Conservation (phyloP, 2,329 filamentous ascomycete species). For the Claviceps cyperi region DNA sequence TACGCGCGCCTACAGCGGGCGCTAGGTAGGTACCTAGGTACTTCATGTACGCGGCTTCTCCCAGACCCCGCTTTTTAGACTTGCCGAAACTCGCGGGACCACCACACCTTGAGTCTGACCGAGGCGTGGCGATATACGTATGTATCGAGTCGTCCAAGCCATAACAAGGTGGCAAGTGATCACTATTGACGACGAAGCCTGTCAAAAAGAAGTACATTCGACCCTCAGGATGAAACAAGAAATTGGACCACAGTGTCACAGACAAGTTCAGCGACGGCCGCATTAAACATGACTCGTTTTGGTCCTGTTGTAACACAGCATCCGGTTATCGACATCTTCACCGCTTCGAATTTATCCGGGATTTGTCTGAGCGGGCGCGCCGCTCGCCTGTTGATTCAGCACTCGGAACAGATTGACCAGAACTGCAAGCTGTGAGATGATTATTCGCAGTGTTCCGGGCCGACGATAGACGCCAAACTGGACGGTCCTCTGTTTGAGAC, state of each 20-base stretch:
- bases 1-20: too few relatives aligned
- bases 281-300: neutral
- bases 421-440: neutral
- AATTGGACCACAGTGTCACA: neutral
- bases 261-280: neutral
- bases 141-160: too few relatives aligned
- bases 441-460: neutral
- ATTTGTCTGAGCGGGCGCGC: neutral
- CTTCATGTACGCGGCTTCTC: too few relatives aligned
- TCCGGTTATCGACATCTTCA: constrained; percentile 5
- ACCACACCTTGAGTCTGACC: too few relatives aligned
- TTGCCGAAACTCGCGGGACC: too few relatives aligned
- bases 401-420: neutral
- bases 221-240: neutral
- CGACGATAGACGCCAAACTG: neutral
- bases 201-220: too few relatives aligned
- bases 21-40: too few relatives aligned
- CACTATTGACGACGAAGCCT: too few relatives aligned
- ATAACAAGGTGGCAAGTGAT: too few relatives aligned
- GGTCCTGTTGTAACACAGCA: constrained; percentile 3
- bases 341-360: constrained; percentile 2
- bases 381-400: constrained; percentile 2
- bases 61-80: too few relatives aligned
- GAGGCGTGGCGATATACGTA: too few relatives aligned
- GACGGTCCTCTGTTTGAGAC: neutral